Evolutionary conservation across 495 filamentous ascomycete genomes (phyloP).

Genomic region (Annulohypoxylon nitens): DNA sequence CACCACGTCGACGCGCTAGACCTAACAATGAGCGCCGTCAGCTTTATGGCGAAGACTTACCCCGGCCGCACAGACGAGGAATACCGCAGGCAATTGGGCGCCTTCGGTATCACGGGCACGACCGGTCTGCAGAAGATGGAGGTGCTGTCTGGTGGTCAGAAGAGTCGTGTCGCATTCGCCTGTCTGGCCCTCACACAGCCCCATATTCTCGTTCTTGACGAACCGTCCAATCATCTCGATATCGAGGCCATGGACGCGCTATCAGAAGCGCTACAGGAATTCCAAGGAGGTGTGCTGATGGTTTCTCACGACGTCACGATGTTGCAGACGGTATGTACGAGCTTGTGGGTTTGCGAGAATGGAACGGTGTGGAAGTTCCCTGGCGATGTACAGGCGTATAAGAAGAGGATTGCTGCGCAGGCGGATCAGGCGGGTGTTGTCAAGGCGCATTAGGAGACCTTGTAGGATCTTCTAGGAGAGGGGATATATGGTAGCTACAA

Average conservation of each 20-base stretch:
- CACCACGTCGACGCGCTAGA: constrained; percentile 98
- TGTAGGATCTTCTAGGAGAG: background rate
- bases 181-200: constrained; percentile 92
- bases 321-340: constrained; percentile 94
- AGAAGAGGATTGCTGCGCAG: constrained; percentile 93
- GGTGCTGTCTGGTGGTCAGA: constrained; percentile 95
- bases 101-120: constrained; percentile 98
- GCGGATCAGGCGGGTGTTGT: constrained; percentile 90
- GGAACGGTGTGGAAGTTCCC: constrained; percentile 97
- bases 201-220: constrained; percentile 97
- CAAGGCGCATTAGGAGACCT: constrained; percentile 59
- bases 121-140: constrained; percentile 98
- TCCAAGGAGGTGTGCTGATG: constrained; percentile 97
- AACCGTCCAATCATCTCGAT: constrained; percentile 98
- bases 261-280: constrained; percentile 81
- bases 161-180: constrained; percentile 97
- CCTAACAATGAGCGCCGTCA: constrained; percentile 85
- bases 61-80: constrained; percentile 95
- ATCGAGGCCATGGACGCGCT: constrained; percentile 99
- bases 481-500: background rate
- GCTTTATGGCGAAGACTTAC: constrained; percentile 94
- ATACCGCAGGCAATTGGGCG: constrained; percentile 94
- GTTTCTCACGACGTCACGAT: constrained; percentile 99
- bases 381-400: constrained; percentile 96
- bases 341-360: constrained; percentile 95